A percentile compares a stretch with the other conserved stretches of the same genome.
These are phyloP conservation scores for Colletotrichum eleusines DNA, from an alignment of 2,329 filamentous ascomycete genomes.

Conservation along the genomic window DNA sequence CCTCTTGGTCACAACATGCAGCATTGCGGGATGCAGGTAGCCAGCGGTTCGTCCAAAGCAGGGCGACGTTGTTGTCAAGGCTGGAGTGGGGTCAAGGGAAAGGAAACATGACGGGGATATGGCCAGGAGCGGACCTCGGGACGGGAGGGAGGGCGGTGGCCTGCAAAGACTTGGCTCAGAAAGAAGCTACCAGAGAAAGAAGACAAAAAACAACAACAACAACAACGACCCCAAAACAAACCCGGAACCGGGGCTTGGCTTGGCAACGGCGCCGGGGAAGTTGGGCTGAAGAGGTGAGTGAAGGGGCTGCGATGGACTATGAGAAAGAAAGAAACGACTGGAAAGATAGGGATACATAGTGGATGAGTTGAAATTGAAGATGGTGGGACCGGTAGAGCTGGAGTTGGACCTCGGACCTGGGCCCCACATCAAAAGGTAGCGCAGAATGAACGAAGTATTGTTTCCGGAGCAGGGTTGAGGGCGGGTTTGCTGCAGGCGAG, in stretches of 20 bases:
- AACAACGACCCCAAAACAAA: too few relatives aligned
- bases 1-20: slow-evolving; percentile 12
- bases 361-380: slow-evolving; percentile 16
- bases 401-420: slow-evolving; percentile 15
- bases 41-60: slow-evolving; percentile 13
- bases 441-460: slow-evolving; percentile 3
- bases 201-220: background rate
- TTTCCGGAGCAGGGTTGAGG: background rate
- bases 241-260: slow-evolving; percentile 12
- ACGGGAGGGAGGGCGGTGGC: slow-evolving; percentile 23
- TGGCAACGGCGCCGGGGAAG: slow-evolving; percentile 34
- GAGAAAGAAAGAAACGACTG: slow-evolving; percentile 3
- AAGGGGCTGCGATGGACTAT: slow-evolving; percentile 20
- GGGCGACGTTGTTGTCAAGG: slow-evolving; percentile 6
- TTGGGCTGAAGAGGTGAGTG: slow-evolving; percentile 12
- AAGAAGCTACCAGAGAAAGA: slow-evolving; percentile 11
- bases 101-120: slow-evolving; percentile 9
- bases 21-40: slow-evolving; percentile 23
- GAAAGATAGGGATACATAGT: background rate
- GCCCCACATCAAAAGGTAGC: background rate
- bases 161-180: slow-evolving; percentile 11
- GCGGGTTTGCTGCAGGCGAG: slow-evolving; percentile 5
- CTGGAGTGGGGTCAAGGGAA: slow-evolving; percentile 3
- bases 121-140: slow-evolving; percentile 15
- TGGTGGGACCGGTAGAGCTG: background rate